phyloP scores from a whole-genome alignment of 1,284 basidiomycete genomes.

The Papiliotrema terrestris region DNA sequence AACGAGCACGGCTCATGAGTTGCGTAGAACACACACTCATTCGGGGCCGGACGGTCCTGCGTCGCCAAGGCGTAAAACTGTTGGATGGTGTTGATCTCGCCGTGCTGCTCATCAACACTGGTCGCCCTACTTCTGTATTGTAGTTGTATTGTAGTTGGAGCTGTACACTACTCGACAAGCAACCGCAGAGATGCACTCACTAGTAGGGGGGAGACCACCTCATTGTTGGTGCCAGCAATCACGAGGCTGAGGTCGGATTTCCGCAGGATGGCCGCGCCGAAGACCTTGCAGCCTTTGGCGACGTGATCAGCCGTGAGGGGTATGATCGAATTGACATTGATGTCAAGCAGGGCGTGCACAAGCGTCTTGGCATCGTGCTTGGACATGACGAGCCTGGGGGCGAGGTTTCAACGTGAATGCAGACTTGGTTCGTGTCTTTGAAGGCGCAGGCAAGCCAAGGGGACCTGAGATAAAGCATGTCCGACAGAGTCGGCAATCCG shows the following conservation, averaged over 20 bases:
- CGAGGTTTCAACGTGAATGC: too few relatives aligned
- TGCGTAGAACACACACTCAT: conserved; percentile 32
- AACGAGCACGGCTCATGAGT: conserved; percentile 36
- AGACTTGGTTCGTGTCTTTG: too few relatives aligned
- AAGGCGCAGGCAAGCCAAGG: too few relatives aligned
- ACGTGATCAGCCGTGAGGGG: conserved; percentile 24
- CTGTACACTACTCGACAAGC: too few relatives aligned
- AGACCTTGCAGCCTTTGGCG: conserved; percentile 25
- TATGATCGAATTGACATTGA: conserved; percentile 11
- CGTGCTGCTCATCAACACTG: conserved; percentile 15
- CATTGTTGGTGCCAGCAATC: conserved; percentile 25
- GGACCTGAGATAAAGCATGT: too few relatives aligned
- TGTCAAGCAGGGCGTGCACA: too few relatives aligned
- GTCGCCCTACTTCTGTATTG: too few relatives aligned
- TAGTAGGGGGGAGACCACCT: conserved; percentile 1
- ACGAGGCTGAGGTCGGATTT: conserved; percentile 28
- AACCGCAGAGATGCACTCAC: too few relatives aligned
- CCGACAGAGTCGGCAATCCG: too few relatives aligned
- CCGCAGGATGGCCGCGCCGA: conserved; percentile 33
- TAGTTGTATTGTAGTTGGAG: too few relatives aligned
- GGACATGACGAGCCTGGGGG: not conserved
- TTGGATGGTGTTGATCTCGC: conserved; percentile 31
- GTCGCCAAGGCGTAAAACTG: conserved; percentile 24
- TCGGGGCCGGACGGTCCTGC: conserved; percentile 12
- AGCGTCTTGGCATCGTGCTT: too few relatives aligned